Evolutionary conservation across 148 eudicot genomes (phyloP), one percentile per base, ranked within the genome.

Genomic region (Amaranthus palmeri): DNA sequence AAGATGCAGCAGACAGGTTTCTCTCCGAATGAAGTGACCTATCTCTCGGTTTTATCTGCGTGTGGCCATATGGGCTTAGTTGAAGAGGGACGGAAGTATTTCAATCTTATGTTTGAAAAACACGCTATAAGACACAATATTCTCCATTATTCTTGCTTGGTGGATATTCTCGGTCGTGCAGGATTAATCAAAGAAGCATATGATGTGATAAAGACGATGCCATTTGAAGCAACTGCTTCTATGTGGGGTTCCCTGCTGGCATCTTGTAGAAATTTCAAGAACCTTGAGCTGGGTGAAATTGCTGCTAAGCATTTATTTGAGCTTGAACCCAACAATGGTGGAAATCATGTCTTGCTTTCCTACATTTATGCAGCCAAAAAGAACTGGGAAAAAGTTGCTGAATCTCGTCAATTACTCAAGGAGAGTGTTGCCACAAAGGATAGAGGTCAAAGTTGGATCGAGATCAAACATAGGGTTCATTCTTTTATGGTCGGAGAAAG

Each of bases 201-300:
- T 77, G 74, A 78, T 63, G 66, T 85, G 76, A 81, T 91, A 42
- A 81, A 79, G 43, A 80, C 82, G 67, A 88, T 91, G 91, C 93
- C 91, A 41, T 91, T 84, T 77, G 83, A 85, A 72, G 81, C 87
- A n/a, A 91, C 93, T 15, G 88, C 88, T 15, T 85, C 93, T 59
- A 85, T 87, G 70, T 91, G 97, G 97, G 93, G 97, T 42, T 88
- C 93, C 5, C 85, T 91, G 52, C 72, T 91, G 75, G 85, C 84
- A 54, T 81, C 93, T 6, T 91, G 90, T 80, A 83, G 86, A 80
- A 83, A 81, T 54, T 80, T 84, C 67, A 65, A 72, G 44, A 87
- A 87, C 41, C 70, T 84, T 46, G 88, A 87, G 63, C 44, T 92
- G 66, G 95, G 87, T 25, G 92, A 91, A 71, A 68, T 89, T 52